phyloP scores from a whole-genome alignment of 2,329 filamentous ascomycete genomes.

The Aureobasidium musti region DNA sequence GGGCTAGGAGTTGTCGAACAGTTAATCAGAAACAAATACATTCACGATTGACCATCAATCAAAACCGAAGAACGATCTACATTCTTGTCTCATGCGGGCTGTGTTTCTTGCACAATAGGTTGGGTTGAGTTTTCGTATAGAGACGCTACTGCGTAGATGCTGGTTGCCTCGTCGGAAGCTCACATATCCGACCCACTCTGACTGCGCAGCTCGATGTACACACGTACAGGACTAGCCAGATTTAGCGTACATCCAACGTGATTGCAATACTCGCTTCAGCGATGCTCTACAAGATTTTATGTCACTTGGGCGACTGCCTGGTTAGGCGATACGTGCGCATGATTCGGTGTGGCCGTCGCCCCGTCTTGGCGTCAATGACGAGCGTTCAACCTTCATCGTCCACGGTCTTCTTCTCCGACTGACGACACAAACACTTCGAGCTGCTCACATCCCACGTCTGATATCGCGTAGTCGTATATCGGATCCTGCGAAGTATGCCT shows the following conservation, averaged over 20 bases:
- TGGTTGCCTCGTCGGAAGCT: too few species aligned
- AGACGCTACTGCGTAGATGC: background rate
- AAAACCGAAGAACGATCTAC: background rate
- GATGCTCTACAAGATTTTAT: background rate
- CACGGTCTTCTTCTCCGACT: too few species aligned
- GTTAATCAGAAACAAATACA: background rate
- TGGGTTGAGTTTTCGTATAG: background rate
- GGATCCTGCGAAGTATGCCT: slow-evolving; percentile 52
- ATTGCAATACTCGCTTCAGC: background rate
- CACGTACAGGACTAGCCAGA: background rate
- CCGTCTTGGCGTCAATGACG: slow-evolving; percentile 9
- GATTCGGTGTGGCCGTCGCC: background rate
- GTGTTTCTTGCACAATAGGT: background rate
- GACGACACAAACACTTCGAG: background rate
- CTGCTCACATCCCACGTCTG: background rate
- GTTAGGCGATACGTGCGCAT: background rate
- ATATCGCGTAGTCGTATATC: background rate
- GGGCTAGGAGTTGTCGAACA: background rate
- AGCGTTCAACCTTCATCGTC: background rate
- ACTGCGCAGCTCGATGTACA: background rate
- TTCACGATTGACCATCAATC: background rate
- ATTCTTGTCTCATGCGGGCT: background rate
- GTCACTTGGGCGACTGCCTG: background rate
- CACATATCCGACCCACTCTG: background rate
- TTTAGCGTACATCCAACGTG: background rate